phyloP scores from a whole-genome alignment of 2,329 filamentous ascomycete genomes.

The Botryotinia calthae region DNA sequence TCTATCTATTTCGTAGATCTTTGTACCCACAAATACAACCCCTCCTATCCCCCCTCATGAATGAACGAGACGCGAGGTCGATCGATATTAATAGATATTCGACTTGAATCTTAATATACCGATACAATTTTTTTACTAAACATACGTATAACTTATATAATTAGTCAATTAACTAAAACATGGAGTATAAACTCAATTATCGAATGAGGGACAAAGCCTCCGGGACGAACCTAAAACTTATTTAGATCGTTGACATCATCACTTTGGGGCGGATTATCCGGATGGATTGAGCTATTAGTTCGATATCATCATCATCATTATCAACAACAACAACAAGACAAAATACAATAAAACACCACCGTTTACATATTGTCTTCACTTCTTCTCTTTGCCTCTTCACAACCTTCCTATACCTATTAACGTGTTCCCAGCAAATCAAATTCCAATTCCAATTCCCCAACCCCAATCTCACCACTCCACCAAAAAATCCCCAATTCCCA shows the following conservation, averaged over 20 bases:
- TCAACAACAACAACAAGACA: neutral
- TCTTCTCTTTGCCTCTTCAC: too few relatives aligned
- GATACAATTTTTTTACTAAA: neutral
- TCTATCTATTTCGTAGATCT: neutral
- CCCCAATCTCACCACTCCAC: neutral
- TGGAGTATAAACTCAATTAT: neutral
- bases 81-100: neutral
- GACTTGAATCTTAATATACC: neutral
- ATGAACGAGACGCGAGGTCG: neutral
- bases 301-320: neutral
- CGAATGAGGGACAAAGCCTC: neutral
- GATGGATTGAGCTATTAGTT: neutral
- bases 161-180: neutral
- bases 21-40: neutral
- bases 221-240: neutral
- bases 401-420: too few relatives aligned
- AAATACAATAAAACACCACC: neutral
- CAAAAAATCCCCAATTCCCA: neutral
- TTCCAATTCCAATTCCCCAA: neutral
- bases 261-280: neutral
- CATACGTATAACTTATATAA: neutral
- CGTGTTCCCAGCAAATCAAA: too few relatives aligned
- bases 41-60: neutral
- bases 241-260: slow-evolving; percentile 4
- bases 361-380: neutral